Conservation (phyloP, 495 filamentous ascomycete genomes). For the Tetracladium marchalianum region DNA sequence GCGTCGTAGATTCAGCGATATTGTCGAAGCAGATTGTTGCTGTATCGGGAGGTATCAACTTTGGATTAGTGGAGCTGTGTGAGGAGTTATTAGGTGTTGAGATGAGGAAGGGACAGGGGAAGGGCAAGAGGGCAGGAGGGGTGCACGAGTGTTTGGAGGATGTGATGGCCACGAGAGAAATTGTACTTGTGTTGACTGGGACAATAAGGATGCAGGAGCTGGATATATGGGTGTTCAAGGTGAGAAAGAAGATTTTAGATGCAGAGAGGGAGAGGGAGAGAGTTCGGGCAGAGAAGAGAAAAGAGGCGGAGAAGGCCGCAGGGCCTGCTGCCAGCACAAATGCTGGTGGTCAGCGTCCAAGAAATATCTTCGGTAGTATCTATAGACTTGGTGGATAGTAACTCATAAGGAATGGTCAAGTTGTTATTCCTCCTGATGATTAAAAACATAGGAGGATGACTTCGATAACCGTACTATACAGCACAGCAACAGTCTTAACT, state of each 20-base stretch:
- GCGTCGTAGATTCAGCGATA: slow-evolving; percentile 15
- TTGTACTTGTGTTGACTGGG: slow-evolving; percentile 12
- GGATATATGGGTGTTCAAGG: slow-evolving; percentile 9
- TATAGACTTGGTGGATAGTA: too few relatives aligned
- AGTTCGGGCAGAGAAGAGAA: slow-evolving; percentile 3
- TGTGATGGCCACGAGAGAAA: slow-evolving; percentile 16
- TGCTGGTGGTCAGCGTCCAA: too few relatives aligned
- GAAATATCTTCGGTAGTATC: too few relatives aligned
- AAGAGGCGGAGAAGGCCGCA: background rate
- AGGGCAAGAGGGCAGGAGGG: background rate
- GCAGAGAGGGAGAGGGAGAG: slow-evolving; percentile 5
- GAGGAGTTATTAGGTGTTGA: slow-evolving; percentile 8
- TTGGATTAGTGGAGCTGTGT: slow-evolving; percentile 11
- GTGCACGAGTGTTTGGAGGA: slow-evolving; percentile 19
- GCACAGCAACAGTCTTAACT: too few relatives aligned
- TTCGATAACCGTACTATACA: too few relatives aligned
- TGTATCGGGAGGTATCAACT: background rate
- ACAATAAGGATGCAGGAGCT: slow-evolving; percentile 3
- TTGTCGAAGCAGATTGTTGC: slow-evolving; percentile 5
- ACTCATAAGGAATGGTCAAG: too few relatives aligned
- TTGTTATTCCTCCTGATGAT: too few relatives aligned
- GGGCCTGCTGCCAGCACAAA: too few relatives aligned
- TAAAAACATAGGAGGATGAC: too few relatives aligned
- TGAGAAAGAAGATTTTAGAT: slow-evolving; percentile 1
- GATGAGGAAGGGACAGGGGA: slow-evolving; percentile 12